Conservation (phyloP, 176 grass and related monocot genomes). For the Coix lacrymajobi region DNA sequence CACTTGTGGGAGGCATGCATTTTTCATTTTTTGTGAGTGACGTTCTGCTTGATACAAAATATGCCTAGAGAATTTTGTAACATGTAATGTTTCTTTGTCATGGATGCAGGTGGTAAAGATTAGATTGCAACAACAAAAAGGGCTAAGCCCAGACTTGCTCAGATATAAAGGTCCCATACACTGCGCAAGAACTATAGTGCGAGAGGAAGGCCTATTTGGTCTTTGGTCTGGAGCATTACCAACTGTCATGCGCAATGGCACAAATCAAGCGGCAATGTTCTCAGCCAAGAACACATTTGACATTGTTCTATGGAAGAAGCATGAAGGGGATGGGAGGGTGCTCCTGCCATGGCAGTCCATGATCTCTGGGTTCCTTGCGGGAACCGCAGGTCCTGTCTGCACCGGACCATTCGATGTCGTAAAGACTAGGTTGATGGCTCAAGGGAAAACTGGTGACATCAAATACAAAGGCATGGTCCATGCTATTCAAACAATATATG, state of each 20-base stretch:
- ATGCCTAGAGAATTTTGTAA: neutral
- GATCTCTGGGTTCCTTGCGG: conserved; percentile 94
- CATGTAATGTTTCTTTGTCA: neutral
- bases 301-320: conserved; percentile 86
- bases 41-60: neutral
- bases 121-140: conserved; percentile 87
- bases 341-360: conserved; percentile 95
- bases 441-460: conserved; percentile 59
- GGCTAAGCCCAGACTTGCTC: conserved; percentile 65
- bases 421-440: conserved; percentile 93
- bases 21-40: neutral
- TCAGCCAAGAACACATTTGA: conserved; percentile 89
- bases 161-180: conserved; percentile 86
- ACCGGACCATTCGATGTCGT: conserved; percentile 93
- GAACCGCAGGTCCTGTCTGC: conserved; percentile 89
- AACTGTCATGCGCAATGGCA: conserved; percentile 95
- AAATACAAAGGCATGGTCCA: conserved; percentile 86
- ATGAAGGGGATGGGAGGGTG: conserved; percentile 76
- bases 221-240: conserved; percentile 84
- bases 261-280: conserved; percentile 99
- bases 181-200: conserved; percentile 71
- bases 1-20: neutral
- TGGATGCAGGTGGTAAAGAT: conserved; percentile 81
- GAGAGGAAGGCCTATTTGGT: conserved; percentile 75
- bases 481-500: conserved; percentile 68